Evolutionary conservation across 163 green algal genomes (phyloP), one percentile per base, ranked within the genome.

Genomic region (Chloromonas sp.): DNA sequence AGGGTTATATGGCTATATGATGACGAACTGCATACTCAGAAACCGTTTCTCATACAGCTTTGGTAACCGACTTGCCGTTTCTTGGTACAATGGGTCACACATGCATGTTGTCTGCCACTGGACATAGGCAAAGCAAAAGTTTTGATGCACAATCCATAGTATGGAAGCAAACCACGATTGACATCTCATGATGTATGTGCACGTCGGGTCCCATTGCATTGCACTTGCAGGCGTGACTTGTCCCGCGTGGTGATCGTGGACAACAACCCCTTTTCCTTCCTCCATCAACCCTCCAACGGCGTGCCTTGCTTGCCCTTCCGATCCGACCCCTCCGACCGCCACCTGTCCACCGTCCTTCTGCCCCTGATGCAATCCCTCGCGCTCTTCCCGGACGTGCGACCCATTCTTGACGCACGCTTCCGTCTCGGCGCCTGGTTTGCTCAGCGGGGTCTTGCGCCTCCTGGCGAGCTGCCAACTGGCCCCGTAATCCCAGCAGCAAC

Each of bases 211-310:
- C 36, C 36, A 36, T 36, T 36, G 36, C 36, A 36, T 36, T 36
- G 36, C 36, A 36, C 36, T 36, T 74, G 66, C 66, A 74, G 66
- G 66, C 71, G 90, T 0, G 85, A 92, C 81, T 81, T 95, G 82
- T 58, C 66, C 57, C 88, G 90, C 71, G 90, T 87, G 1, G 91
- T 95, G 71, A 87, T 95, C 8, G 88, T 95, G 61, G 92, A 95
- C 90, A 93, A 95, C 87, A 92, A 88, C 70, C 88, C 88, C 2
- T 90, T 89, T 83, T 91, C 83, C 62, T 95, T 93, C 81, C 76
- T 93, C 71, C 58, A 93, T 79, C 92, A 96, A 85, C 93, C 93
- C 1, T 78, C 62, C 70, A 95, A 95, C 71, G 92, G 91, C 60
- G 66, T 95, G 76, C 92, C 92, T 1, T 88, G 86, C 80, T 13